phyloP scores from a whole-genome alignment of 2,329 filamentous ascomycete genomes.

The Pseudonectria buxi region DNA sequence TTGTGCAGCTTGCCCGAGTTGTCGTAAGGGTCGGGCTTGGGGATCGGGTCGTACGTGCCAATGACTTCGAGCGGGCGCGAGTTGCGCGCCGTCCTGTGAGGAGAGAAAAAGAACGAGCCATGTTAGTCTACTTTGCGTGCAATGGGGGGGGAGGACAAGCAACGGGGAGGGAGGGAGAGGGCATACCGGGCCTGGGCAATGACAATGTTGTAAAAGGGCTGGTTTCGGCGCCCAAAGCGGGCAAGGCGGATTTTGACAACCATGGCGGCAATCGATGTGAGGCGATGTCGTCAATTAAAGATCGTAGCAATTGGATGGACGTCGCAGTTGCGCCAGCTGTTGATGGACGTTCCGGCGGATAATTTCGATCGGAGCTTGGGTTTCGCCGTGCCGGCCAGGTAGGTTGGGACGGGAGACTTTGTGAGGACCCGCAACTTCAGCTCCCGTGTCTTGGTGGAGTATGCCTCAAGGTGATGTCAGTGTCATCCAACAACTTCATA shows the following conservation, averaged over 20 bases:
- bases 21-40: constrained; percentile 55
- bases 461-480: constrained; percentile 13
- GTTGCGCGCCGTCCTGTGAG: constrained; percentile 70
- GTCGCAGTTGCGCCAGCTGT: constrained; percentile 3
- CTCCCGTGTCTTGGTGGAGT: constrained; percentile 8
- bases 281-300: constrained; percentile 7
- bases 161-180: not conserved
- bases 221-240: constrained; percentile 81
- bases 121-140: not conserved
- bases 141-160: not conserved
- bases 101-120: constrained; percentile 4
- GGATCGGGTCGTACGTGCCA: constrained; percentile 65
- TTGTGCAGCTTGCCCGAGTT: constrained; percentile 69
- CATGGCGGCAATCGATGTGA: constrained; percentile 46
- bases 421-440: constrained; percentile 4
- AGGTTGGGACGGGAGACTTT: too few species aligned
- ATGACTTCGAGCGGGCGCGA: constrained; percentile 90
- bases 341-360: constrained; percentile 17
- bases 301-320: constrained; percentile 6
- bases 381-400: constrained; percentile 32
- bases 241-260: constrained; percentile 90
- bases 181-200: constrained; percentile 82
- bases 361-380: constrained; percentile 27
- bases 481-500: not conserved
- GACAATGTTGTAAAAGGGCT: constrained; percentile 97